phyloP scores from a whole-genome alignment of 139 green algal species.

The Tetraselmis striata region DNA sequence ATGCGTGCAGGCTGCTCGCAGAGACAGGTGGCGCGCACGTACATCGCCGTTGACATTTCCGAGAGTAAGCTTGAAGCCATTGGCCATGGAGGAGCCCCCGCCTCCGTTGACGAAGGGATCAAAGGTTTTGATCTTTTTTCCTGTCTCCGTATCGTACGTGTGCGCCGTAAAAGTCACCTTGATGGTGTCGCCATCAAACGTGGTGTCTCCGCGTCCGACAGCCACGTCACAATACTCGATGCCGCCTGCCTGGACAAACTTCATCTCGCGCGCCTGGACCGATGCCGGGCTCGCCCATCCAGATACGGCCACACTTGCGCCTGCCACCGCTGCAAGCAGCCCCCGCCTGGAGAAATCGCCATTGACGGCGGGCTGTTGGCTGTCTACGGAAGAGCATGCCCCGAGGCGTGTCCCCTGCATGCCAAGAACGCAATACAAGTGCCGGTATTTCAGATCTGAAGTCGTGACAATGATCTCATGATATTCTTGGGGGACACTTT shows the following conservation, averaged over 20 bases:
- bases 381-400: no score
- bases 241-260: background rate
- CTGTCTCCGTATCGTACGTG: conserved; percentile 4
- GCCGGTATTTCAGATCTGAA: no score
- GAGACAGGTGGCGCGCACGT: no score
- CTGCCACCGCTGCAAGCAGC: background rate
- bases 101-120: background rate
- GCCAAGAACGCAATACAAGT: no score
- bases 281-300: background rate
- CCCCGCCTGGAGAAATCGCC: background rate
- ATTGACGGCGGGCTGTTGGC: no score
- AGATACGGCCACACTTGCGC: background rate
- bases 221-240: background rate
- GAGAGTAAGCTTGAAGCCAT: conserved; percentile 2
- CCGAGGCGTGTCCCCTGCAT: no score
- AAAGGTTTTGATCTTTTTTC: conserved; percentile 1
- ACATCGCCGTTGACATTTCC: background rate
- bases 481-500: no score
- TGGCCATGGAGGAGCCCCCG: background rate
- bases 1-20: no score
- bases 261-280: background rate
- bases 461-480: no score
- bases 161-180: background rate
- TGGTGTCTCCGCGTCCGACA: background rate
- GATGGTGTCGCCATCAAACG: conserved; percentile 6